Percentiles rank a stretch among this genome's conserved stretches.
phyloP scores from a whole-genome alignment of 2,329 filamentous ascomycete genomes.

The Calycina herbarum region DNA sequence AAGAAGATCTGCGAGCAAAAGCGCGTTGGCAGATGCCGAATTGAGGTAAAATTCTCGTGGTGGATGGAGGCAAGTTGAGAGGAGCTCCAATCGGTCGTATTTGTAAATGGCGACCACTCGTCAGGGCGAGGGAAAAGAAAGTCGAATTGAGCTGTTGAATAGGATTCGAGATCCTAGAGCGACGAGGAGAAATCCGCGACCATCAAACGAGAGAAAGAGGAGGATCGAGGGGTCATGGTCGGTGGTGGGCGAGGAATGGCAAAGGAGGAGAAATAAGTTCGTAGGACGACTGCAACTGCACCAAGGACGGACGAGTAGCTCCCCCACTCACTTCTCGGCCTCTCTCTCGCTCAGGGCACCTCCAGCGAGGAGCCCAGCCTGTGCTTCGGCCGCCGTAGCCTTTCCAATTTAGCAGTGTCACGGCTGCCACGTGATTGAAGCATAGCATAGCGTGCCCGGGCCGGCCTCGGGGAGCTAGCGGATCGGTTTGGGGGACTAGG shows the following conservation, averaged over 20 bases:
- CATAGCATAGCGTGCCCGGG: too few species aligned
- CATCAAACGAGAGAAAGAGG: constrained; percentile 17
- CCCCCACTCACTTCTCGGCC: constrained; percentile 5
- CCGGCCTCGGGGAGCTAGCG: too few species aligned
- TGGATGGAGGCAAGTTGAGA: constrained; percentile 13
- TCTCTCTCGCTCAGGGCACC: background rate
- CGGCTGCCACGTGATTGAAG: too few species aligned
- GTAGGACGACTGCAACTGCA: background rate
- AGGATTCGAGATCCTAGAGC: constrained; percentile 23
- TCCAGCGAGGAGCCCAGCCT: background rate
- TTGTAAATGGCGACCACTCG: constrained; percentile 8
- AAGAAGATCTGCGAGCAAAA: constrained; percentile 5
- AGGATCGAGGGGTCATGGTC: constrained; percentile 27
- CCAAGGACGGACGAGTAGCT: background rate
- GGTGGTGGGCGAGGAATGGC: constrained; percentile 15
- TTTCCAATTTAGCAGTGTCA: background rate
- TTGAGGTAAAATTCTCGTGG: constrained; percentile 20
- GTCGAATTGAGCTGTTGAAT: constrained; percentile 21
- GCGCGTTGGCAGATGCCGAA: constrained; percentile 22
- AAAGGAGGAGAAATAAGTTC: constrained; percentile 16
- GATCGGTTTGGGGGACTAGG: too few species aligned
- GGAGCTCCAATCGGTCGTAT: constrained; percentile 19
- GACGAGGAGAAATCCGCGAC: constrained; percentile 20
- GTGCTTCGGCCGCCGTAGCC: background rate
- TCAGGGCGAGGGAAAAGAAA: constrained; percentile 14